Percentiles rank a stretch among this genome's conserved stretches.
These are phyloP conservation scores for Talaromyces stipitatus DNA, from an alignment of 495 filamentous ascomycete species.

Conservation along the genomic window DNA sequence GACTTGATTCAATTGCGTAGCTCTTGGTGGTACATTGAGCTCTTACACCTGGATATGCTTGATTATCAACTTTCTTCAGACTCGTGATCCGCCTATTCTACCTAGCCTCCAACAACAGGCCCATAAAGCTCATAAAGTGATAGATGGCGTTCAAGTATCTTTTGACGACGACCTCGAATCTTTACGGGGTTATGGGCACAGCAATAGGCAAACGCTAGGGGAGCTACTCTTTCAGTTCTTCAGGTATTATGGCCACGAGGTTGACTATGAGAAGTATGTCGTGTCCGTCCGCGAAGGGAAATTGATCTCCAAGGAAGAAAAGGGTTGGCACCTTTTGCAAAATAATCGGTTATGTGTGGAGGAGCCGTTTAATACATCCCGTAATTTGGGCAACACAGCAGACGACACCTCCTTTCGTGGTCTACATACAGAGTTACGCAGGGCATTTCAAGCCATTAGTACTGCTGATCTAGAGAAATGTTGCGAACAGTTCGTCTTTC, in stretches of 20 bases:
- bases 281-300: slow-evolving; percentile 83
- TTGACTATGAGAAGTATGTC: slow-evolving; percentile 78
- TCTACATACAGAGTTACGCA: slow-evolving; percentile 79
- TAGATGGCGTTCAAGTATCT: slow-evolving; percentile 56
- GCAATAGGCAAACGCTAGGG: slow-evolving; percentile 77
- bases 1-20: slow-evolving; percentile 30
- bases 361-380: slow-evolving; percentile 86
- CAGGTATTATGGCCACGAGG: slow-evolving; percentile 84
- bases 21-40: slow-evolving; percentile 86
- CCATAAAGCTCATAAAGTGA: slow-evolving; percentile 49
- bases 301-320: slow-evolving; percentile 75
- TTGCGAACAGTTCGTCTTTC: slow-evolving; percentile 79
- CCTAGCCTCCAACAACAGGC: slow-evolving; percentile 77
- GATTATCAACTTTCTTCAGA: slow-evolving; percentile 94
- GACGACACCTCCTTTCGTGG: slow-evolving; percentile 90
- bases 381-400: slow-evolving; percentile 95
- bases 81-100: slow-evolving; percentile 76
- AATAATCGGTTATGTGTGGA: slow-evolving; percentile 89
- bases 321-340: slow-evolving; percentile 69
- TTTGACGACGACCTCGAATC: slow-evolving; percentile 81
- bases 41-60: slow-evolving; percentile 99
- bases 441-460: slow-evolving; percentile 74
- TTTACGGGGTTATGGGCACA: slow-evolving; percentile 62
- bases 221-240: slow-evolving; percentile 90
- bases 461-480: slow-evolving; percentile 69